Conservation (phyloP, 495 filamentous ascomycete species). For the Aspergillus conjunctus region DNA sequence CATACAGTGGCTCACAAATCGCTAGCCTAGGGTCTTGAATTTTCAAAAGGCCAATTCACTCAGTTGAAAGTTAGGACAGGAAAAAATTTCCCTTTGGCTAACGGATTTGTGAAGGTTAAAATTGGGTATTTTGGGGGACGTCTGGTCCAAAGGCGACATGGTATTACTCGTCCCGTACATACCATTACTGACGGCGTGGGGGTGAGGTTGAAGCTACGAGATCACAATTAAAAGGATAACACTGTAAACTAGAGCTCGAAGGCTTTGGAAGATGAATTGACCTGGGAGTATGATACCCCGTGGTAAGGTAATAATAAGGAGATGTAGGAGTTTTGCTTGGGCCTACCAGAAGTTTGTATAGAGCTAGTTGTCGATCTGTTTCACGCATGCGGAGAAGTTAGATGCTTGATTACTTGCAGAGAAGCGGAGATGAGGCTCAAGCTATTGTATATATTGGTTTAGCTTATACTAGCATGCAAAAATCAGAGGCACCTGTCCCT, state of each 20-base stretch:
- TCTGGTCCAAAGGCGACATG: not conserved
- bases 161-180: slow-evolving; percentile 20
- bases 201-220: not conserved
- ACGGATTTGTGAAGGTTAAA: not conserved
- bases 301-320: not conserved
- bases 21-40: not conserved
- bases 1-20: not conserved
- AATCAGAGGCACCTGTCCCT: too few species aligned
- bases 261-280: not conserved
- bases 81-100: not conserved
- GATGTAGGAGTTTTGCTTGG: too few species aligned
- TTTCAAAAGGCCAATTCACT: slow-evolving; percentile 9
- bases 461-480: too few species aligned
- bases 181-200: slow-evolving; percentile 5
- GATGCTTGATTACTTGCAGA: too few species aligned
- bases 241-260: not conserved
- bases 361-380: too few species aligned
- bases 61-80: not conserved
- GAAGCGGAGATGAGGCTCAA: too few species aligned
- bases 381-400: too few species aligned
- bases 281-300: not conserved
- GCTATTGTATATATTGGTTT: too few species aligned
- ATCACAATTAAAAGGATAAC: not conserved
- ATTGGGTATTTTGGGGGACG: not conserved
- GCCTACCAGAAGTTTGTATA: too few species aligned